phyloP scores from a whole-genome alignment of 176 grass and related monocot species.

The Cenchrus purpureus region DNA sequence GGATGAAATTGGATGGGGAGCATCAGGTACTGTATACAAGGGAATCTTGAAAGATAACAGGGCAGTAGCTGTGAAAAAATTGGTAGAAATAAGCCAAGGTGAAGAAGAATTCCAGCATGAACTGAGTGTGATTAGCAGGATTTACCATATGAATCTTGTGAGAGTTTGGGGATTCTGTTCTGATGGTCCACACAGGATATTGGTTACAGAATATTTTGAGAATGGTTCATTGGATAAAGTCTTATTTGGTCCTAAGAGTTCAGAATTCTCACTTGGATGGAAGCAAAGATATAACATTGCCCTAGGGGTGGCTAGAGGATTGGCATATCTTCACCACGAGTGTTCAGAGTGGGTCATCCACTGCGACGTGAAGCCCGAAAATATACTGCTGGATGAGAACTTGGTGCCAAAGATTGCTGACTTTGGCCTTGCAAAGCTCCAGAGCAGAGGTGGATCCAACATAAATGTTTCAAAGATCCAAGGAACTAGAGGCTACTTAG shows the following conservation, averaged over 20 bases:
- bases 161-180: conserved; percentile 43
- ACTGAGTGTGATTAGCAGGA: conserved; percentile 26
- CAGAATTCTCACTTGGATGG: conserved; percentile 20
- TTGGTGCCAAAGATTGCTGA: conserved; percentile 28
- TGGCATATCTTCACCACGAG: conserved; percentile 41
- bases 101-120: conserved; percentile 38
- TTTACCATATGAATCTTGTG: conserved; percentile 39
- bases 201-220: conserved; percentile 37
- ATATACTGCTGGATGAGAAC: conserved; percentile 37
- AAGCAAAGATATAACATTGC: conserved; percentile 31
- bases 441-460: conserved; percentile 35
- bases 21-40: conserved; percentile 40
- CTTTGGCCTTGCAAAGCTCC: conserved; percentile 37
- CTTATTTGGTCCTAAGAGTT: background rate
- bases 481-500: conserved; percentile 61
- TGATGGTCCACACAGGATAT: conserved; percentile 39
- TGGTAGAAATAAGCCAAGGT: conserved; percentile 17
- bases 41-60: conserved; percentile 31
- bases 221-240: conserved; percentile 39
- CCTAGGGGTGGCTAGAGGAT: conserved; percentile 29
- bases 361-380: conserved; percentile 36
- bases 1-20: conserved; percentile 36
- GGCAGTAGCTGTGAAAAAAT: conserved; percentile 29
- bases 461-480: conserved; percentile 46
- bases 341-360: conserved; percentile 40